Evolutionary conservation across 2,329 filamentous ascomycete species (phyloP), one percentile per base, ranked within the genome.

Genomic region (Didymella sp.): DNA sequence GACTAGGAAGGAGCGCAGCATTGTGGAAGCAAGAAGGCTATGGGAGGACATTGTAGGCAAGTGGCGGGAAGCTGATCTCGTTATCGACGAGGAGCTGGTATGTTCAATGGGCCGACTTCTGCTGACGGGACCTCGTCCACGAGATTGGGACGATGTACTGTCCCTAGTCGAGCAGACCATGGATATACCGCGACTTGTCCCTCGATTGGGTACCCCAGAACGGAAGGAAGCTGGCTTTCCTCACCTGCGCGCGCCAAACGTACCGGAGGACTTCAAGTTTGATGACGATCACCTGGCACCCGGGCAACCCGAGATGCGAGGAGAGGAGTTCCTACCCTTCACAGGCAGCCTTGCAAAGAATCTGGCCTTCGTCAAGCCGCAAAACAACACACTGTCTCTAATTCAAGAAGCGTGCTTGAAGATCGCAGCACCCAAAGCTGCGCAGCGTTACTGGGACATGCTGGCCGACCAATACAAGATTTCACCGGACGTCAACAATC

Each of bases 151-250:
- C 60, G 86, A 91, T 66, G 80, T 96, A 2, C 82, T 96, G 21
- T 85, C 85, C 35, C 80, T 97, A 19, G 77, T 96, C n/a, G 84
- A 92, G 63, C 88, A 96, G 76, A 90, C 92, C 0, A 93, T 94
- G 86, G 84, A 86, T 43, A 84, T 96, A 38, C 85, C 88, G 30
- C 84, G 86, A 79, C 63, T 80, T 74, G 64, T 81, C 63, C 68
- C 75, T 63, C 73, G 71, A 43, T 47, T 79, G 15, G 74, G 73
- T 31, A 69, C 66, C 1, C 21, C 51, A 63, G 75, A 44, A 17
- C 68, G 72, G n/a, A 44, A 60, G 33, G 56, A 63, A 35, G 66
- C 68, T 43, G 69, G 66, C 13, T 53, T 69, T n/a, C 67, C 68
- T 12, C 58, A 51, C 21, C 38, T 82, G 75, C 69, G 77, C 74